Conservation (phyloP, 495 filamentous ascomycete genomes). For the Podospora pseudoanserina region DNA sequence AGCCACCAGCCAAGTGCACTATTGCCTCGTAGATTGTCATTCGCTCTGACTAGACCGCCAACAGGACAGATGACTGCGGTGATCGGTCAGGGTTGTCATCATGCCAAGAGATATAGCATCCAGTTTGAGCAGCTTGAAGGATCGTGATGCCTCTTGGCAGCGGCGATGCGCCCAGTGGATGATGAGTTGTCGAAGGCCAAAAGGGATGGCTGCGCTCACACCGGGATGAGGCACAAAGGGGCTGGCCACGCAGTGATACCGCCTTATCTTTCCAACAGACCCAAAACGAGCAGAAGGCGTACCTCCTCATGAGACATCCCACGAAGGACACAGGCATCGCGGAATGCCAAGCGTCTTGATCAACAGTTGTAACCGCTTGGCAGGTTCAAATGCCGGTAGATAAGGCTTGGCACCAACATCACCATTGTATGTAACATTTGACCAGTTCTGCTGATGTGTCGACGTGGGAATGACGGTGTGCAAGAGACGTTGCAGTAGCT, state of each 20-base stretch:
- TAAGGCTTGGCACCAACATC: slow-evolving; percentile 16
- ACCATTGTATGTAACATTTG: not conserved
- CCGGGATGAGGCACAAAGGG: not conserved
- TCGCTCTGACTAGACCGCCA: not conserved
- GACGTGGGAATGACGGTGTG: slow-evolving; percentile 3
- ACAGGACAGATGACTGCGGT: not conserved
- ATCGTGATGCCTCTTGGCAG: not conserved
- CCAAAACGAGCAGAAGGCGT: not conserved
- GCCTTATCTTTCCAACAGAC: not conserved
- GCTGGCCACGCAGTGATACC: not conserved
- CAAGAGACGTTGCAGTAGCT: not conserved
- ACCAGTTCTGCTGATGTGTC: not conserved
- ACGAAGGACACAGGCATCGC: slow-evolving; percentile 11
- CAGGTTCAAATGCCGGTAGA: slow-evolving; percentile 15
- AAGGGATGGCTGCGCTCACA: not conserved
- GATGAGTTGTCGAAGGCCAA: not conserved
- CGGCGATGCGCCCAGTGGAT: not conserved
- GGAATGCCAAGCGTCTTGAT: slow-evolving; percentile 29
- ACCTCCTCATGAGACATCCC: slow-evolving; percentile 19
- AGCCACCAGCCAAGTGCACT: not conserved
- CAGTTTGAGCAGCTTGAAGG: not conserved
- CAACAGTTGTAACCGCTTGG: slow-evolving; percentile 29
- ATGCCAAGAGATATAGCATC: not conserved
- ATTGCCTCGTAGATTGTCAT: not conserved
- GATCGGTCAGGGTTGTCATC: not conserved